Percentiles rank a stretch among this genome's conserved stretches.
phyloP scores from a whole-genome alignment of 805 yeast species.

The Grigorovia yakushimaensis region DNA sequence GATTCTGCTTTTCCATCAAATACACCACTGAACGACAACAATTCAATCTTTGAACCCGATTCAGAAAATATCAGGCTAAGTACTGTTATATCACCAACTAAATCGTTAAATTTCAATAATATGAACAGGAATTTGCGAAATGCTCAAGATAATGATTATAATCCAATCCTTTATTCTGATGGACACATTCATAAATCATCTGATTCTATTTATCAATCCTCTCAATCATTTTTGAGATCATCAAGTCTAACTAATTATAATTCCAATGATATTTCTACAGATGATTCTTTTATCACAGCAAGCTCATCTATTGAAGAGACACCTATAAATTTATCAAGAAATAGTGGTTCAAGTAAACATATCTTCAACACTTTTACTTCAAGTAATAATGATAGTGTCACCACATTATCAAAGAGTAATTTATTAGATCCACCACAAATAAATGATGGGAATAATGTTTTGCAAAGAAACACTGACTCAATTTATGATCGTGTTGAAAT shows the following conservation, averaged over 20 bases:
- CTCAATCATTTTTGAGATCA: not conserved
- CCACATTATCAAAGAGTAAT: not conserved
- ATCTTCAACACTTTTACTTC: not conserved
- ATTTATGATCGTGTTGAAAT: conserved; percentile 1
- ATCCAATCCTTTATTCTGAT: not conserved
- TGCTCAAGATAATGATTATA: no score
- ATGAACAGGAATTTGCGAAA: no score
- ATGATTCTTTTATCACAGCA: conserved; percentile 2
- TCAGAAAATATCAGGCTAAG: not conserved
- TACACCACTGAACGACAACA: conserved; percentile 5
- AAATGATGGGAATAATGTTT: not conserved
- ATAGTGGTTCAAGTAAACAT: not conserved
- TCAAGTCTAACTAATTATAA: not conserved
- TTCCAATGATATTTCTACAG: not conserved
- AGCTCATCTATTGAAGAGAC: not conserved
- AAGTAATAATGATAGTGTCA: not conserved
- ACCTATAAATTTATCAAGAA: not conserved
- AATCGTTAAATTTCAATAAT: conserved; percentile 4
- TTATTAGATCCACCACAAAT: not conserved
- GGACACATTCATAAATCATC: not conserved
- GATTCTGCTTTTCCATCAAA: conserved; percentile 2
- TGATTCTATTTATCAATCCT: not conserved
- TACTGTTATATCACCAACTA: conserved; percentile 10
- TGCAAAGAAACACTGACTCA: not conserved
- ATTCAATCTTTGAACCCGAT: not conserved